Percentiles rank a stretch among this genome's conserved stretches.
Conservation (phyloP, 2,329 filamentous ascomycete species). For the Penicillium thymicola region DNA sequence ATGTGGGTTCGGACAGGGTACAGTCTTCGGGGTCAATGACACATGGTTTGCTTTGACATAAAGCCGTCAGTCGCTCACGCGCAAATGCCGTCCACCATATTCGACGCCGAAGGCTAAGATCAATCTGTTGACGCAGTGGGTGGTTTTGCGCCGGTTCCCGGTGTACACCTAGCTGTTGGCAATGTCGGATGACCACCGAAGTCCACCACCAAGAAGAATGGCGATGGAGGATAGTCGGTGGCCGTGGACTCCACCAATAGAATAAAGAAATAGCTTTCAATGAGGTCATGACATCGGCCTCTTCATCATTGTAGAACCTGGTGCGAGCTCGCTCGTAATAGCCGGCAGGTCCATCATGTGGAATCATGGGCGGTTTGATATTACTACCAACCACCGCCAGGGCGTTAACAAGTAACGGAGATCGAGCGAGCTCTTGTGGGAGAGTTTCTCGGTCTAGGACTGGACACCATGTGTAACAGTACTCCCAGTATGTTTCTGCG, state of each 20-base stretch:
- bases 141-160: constrained; percentile 34
- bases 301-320: constrained; percentile 44
- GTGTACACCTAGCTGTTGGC: constrained; percentile 47
- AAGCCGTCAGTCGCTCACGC: constrained; percentile 40
- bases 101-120: constrained; percentile 33
- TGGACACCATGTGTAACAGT: constrained; percentile 45
- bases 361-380: constrained; percentile 43
- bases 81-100: constrained; percentile 48
- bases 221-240: constrained; percentile 38
- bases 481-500: constrained; percentile 44
- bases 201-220: constrained; percentile 50
- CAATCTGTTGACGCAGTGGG: constrained; percentile 15
- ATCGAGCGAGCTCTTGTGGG: constrained; percentile 26
- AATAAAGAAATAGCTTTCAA: constrained; percentile 42
- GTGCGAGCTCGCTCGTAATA: constrained; percentile 43
- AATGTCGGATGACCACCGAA: constrained; percentile 43
- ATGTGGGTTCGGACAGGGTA: constrained; percentile 38
- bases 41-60: constrained; percentile 46
- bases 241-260: constrained; percentile 46
- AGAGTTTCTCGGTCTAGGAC: constrained; percentile 37
- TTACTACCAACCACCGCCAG: constrained; percentile 43
- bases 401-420: constrained; percentile 24
- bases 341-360: constrained; percentile 37
- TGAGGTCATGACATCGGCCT: constrained; percentile 36
- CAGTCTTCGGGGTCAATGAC: constrained; percentile 46